Base-by-base conservation (phyloP, 148 eudicot genomes). In the Cornus kousa region DNA sequence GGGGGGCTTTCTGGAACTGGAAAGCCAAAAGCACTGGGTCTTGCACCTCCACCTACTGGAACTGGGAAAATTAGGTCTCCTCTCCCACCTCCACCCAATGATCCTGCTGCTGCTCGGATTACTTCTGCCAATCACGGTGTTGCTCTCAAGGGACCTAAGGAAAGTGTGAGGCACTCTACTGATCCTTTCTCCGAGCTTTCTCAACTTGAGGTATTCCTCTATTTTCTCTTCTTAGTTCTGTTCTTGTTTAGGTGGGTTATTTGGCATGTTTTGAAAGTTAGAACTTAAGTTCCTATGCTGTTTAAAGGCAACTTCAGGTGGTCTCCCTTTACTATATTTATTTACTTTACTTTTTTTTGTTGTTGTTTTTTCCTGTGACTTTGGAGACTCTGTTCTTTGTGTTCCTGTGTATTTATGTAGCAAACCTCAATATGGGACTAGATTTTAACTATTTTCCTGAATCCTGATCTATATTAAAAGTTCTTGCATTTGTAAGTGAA, bases 41-140 rank as follows among this genome's bases (percentile, higher is more conserved):
- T 96, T 76, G 89, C 94, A 39, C 95, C 98, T 23, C 98, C 99
- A 66, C 99, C 97, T 40, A 84, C 72, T 73, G 91, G 82, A 24
- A 73, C 85, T 46, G 87, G 80, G 60, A 96, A 92, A 84, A 86
- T 92, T 19, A 92, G 94, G 68, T 82, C 98, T 72, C 87, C 94
- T 71, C 91, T 96, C 53, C 99, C 98, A 24, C 99, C 99, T 20
- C 99, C 99, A 76, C 99, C 99, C 68, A 96, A 96, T 83, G 99
- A 96, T 80, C 94, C 97, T 77, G 98, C 81, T 83, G 88, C 87
- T 77, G 81, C 87, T 70, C 88, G 92, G 80, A 87, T 86, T n/a
- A 80, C 90, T 75, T 87, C 99, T 55, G 62, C 82, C 32, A 79
- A 67, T 76, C 87, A 33, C 64, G 80, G 80, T 67, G 68, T 68